Base-by-base conservation (phyloP, 305 asterid genomes). In the Rubia peregrina region DNA sequence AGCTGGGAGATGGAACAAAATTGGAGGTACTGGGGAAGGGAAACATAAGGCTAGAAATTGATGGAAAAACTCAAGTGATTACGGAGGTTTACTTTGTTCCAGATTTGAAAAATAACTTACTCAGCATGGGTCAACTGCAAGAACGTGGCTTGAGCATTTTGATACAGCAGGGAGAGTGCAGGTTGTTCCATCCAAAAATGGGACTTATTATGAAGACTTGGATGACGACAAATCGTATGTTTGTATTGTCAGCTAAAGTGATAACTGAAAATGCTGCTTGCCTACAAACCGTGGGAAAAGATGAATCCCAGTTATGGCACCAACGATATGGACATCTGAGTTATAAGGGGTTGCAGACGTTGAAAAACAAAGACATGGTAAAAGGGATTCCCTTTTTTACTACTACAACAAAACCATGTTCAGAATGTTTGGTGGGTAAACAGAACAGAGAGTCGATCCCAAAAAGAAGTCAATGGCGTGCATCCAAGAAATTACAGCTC, bases 341-440 rank as follows among this genome's bases (percentile, higher is more conserved):
- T 26, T 43, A 19, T 16, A 24, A 74, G 3, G 61, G 73, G 5
- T 5, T 74, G 8, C 0, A 10, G 16, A 57, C n/a, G 9, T 33
- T 74, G 12, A 16, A 57, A 2, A 6, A 38, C 6, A 74, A 67
- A 10, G 16, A 57, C n/a, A 74, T 74, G 73, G 73, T 67, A 44
- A 17, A 67, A 0, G 42, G 63, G 12, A n/a, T 67, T 4, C 26
- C 68, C 0, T 3, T 16, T 26, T 41, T 74, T 8, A 13, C 65
- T 2, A 4, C 53, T 38, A 16, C 68, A 22, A 0, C 14, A 9
- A 24, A 42, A 7, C 5, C 61, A 33, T 60, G 63, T 36, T 30
- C 13, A 7, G 19, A 56, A 10, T 67, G 30, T 67, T 12, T 67
- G 38, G 59, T 67, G 41, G 73, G 77, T 38, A 67, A 74, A 9